phyloP scores from a whole-genome alignment of 192 early-diverging fungal species.

The Coemansia sp. region DNA sequence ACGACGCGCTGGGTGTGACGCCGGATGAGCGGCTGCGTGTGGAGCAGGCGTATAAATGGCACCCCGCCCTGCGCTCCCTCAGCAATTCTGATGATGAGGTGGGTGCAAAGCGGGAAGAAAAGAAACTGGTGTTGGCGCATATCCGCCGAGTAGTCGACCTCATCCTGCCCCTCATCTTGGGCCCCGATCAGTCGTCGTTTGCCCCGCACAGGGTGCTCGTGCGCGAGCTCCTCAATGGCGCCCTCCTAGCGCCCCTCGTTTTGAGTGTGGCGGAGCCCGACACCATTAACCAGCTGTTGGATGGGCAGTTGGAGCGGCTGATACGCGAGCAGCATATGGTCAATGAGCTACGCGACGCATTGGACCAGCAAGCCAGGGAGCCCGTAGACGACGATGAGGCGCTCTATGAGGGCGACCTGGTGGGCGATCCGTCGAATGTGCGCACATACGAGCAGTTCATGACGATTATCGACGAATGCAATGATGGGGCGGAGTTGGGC shows the following conservation, averaged over 20 bases:
- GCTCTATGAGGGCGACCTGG: neutral
- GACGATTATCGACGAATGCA: constrained; percentile 65
- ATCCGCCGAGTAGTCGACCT: constrained; percentile 62
- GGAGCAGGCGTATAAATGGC: constrained; percentile 23
- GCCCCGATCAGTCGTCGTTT: constrained; percentile 59
- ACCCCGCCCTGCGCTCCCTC: constrained; percentile 10
- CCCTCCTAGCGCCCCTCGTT: constrained; percentile 68
- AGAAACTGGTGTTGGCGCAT: constrained; percentile 58
- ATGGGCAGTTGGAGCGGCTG: constrained; percentile 52
- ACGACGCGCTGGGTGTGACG: constrained; percentile 22
- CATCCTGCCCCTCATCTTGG: constrained; percentile 64
- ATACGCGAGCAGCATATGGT: constrained; percentile 68
- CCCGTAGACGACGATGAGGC: neutral
- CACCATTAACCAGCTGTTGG: constrained; percentile 83
- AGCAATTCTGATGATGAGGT: neutral
- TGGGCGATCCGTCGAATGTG: neutral
- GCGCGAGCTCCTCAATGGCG: constrained; percentile 70
- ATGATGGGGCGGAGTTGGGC: constrained; percentile 61
- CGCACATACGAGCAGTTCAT: constrained; percentile 75
- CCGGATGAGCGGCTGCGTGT: constrained; percentile 20
- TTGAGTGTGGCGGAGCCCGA: constrained; percentile 77
- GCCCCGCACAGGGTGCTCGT: constrained; percentile 61
- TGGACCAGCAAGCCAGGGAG: constrained; percentile 59
- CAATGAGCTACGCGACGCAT: constrained; percentile 62
- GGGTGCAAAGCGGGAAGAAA: constrained; percentile 13